Evolutionary conservation across 352 stramenopile genomes (phyloP).

Genomic region (Phytophthora multivora): DNA sequence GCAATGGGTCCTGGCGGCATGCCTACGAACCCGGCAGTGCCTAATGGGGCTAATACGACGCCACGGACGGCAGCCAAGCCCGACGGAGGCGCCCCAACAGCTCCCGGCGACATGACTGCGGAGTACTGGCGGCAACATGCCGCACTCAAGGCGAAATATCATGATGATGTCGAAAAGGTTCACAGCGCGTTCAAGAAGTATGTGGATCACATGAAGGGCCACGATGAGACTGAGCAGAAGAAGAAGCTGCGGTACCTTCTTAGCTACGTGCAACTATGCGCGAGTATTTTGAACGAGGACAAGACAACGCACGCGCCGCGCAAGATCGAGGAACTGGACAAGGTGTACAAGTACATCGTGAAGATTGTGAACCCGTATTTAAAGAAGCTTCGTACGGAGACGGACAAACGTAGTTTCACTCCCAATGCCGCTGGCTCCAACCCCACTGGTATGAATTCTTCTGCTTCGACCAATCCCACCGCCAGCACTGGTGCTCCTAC

Average conservation of each 20-base stretch:
- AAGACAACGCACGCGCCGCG: constrained; percentile 68
- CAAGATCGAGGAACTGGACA: constrained; percentile 86
- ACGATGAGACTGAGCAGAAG: constrained; percentile 87
- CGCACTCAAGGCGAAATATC: constrained; percentile 79
- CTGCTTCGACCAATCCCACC: constrained; percentile 12
- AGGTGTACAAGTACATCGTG: constrained; percentile 91
- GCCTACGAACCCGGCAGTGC: constrained; percentile 27
- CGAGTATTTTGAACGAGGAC: constrained; percentile 79
- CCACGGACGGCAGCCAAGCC: constrained; percentile 23
- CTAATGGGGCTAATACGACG: constrained; percentile 27
- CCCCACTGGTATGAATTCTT: constrained; percentile 31
- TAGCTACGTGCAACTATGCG: constrained; percentile 83
- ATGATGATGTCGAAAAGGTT: constrained; percentile 85
- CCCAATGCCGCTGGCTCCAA: constrained; percentile 21
- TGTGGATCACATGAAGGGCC: constrained; percentile 87
- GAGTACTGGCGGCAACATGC: constrained; percentile 85
- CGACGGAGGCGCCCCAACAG: constrained; percentile 17
- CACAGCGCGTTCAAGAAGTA: constrained; percentile 89
- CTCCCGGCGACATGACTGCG: constrained; percentile 48
- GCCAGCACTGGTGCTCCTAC: constrained; percentile 18
- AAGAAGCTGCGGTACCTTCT: constrained; percentile 86
- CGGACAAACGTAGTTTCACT: constrained; percentile 63
- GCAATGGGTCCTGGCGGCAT: constrained; percentile 23
- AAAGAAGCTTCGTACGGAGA: constrained; percentile 86
- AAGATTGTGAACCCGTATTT: constrained; percentile 89